Conservation (phyloP, 2,329 filamentous ascomycete species). For the Apiospora arundinis region DNA sequence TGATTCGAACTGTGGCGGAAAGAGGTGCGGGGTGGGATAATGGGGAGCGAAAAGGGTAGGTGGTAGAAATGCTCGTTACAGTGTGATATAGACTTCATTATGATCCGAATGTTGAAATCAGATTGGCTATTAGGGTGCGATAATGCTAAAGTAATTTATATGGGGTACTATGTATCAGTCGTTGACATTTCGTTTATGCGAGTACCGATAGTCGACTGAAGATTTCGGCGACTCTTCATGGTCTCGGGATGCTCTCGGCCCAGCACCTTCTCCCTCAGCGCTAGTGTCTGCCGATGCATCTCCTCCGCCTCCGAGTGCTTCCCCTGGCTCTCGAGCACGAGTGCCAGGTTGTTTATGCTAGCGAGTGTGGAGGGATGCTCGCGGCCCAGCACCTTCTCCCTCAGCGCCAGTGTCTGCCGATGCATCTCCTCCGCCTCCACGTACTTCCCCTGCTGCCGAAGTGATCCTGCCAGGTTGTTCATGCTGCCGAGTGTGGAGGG, state of each 20-base stretch:
- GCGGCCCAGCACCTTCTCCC: conserved; percentile 2
- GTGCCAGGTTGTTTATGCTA: too few species aligned
- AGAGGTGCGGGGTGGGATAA: neutral
- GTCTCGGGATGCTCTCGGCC: neutral
- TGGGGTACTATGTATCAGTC: too few species aligned
- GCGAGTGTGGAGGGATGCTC: neutral
- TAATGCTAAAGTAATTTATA: too few species aligned
- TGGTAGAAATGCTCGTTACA: neutral
- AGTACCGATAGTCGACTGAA: neutral
- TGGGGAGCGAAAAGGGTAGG: neutral
- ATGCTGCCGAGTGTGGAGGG: too few species aligned
- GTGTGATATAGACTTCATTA: neutral
- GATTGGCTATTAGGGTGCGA: too few species aligned
- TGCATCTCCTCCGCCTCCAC: neutral
- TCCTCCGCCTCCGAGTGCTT: too few species aligned
- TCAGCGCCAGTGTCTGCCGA: conserved; percentile 2
- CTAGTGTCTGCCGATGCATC: too few species aligned
- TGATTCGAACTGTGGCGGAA: neutral
- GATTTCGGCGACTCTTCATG: neutral
- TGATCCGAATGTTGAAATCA: too few species aligned
- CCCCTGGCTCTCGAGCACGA: too few species aligned
- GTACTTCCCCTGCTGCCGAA: too few species aligned
- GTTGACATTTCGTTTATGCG: too few species aligned
- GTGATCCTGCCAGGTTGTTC: too few species aligned
- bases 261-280: neutral